These are phyloP conservation scores for Phlebiopsis flavidoalba DNA, from an alignment of 768 basidiomycete species.

Conservation along the genomic window DNA sequence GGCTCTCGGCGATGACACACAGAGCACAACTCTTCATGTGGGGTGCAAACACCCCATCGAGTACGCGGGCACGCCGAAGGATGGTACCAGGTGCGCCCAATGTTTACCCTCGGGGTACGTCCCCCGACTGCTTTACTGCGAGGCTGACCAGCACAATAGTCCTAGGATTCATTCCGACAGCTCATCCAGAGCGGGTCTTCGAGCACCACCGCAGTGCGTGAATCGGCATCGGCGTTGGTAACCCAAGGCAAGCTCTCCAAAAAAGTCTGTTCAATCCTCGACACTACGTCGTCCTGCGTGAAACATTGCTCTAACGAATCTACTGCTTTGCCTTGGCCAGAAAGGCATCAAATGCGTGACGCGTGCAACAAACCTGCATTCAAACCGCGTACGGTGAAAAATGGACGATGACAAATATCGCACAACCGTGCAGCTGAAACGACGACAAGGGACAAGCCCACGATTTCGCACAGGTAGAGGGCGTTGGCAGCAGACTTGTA, in stretches of 20 bases:
- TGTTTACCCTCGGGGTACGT: background rate
- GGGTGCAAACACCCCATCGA: background rate
- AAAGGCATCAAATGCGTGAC: constrained; percentile 34
- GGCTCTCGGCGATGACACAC: no score
- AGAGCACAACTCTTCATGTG: no score
- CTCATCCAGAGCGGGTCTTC: constrained; percentile 34
- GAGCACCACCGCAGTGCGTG: constrained; percentile 28
- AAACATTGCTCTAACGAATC: background rate
- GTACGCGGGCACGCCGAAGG: background rate
- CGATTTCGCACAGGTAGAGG: constrained; percentile 80
- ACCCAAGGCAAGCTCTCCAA: constrained; percentile 12
- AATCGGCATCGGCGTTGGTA: constrained; percentile 14
- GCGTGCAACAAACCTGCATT: constrained; percentile 60
- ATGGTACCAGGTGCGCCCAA: constrained; percentile 4
- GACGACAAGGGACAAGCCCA: constrained; percentile 59
- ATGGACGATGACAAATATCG: constrained; percentile 63
- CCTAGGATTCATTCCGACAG: constrained; percentile 55
- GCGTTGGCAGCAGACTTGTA: constrained; percentile 82
- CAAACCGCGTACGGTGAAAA: constrained; percentile 79
- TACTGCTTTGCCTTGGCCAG: constrained; percentile 20
- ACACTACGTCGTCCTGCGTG: background rate
- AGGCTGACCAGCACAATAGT: background rate
- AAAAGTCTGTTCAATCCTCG: constrained; percentile 7
- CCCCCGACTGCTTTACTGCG: background rate
- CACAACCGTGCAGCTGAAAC: constrained; percentile 73